phyloP scores from a whole-genome alignment of 2,329 filamentous ascomycete species.

The Shiraia bambusicola region DNA sequence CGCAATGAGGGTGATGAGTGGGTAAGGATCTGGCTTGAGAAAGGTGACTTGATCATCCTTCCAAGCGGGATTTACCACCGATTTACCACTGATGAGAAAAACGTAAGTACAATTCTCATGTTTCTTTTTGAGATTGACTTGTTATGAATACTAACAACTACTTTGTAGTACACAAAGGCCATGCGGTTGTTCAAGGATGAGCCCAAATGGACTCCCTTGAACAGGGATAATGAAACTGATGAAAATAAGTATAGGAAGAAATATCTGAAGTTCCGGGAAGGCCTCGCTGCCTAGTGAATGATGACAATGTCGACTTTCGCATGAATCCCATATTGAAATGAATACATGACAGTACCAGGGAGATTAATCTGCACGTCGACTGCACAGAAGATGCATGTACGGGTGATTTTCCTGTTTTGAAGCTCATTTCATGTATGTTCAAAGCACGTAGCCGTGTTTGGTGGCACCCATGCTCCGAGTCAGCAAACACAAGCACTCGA shows the following conservation, averaged over 20 bases:
- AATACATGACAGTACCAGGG: neutral
- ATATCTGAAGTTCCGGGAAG: constrained; percentile 59
- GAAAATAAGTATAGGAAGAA: constrained; percentile 74
- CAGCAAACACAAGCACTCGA: constrained; percentile 3
- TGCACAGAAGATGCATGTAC: neutral
- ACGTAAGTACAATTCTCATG: constrained; percentile 63
- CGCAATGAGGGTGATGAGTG: constrained; percentile 79
- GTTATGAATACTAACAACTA: constrained; percentile 16
- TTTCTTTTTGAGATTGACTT: neutral
- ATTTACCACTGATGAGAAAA: constrained; percentile 89
- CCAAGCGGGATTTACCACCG: constrained; percentile 96
- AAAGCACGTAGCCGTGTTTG: constrained; percentile 2
- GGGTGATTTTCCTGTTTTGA: neutral
- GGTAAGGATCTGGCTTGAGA: constrained; percentile 82
- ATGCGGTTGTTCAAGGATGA: constrained; percentile 98
- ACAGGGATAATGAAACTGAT: constrained; percentile 76
- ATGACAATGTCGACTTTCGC: neutral
- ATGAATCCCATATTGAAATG: neutral
- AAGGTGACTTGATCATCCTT: constrained; percentile 87
- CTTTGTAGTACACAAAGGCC: constrained; percentile 81
- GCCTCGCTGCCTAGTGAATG: constrained; percentile 12
- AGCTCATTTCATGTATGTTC: neutral
- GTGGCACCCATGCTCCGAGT: constrained; percentile 1
- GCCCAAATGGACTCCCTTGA: constrained; percentile 95
- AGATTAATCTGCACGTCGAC: neutral